phyloP scores from a whole-genome alignment of 805 yeast genomes.

The Torulaspora microellipsoides region DNA sequence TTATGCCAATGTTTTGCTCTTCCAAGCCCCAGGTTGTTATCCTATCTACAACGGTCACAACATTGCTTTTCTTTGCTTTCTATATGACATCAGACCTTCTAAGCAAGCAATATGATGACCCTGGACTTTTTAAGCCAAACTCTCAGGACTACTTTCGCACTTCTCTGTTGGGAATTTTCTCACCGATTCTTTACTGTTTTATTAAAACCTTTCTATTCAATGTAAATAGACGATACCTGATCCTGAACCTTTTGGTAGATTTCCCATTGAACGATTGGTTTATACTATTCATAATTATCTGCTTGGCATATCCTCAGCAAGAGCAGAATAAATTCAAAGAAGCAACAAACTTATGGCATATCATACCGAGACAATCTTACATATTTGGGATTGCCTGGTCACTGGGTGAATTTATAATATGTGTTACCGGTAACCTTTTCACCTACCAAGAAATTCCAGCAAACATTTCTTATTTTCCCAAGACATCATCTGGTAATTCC shows the following conservation, averaged over 20 bases:
- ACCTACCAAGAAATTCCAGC: conserved; percentile 22
- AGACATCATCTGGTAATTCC: not conserved
- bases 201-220: conserved; percentile 29
- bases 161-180: conserved; percentile 33
- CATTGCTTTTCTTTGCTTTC: conserved; percentile 16
- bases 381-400: conserved; percentile 39
- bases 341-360: conserved; percentile 31
- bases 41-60: conserved; percentile 9
- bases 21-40: conserved; percentile 24
- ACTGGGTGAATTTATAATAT: conserved; percentile 31
- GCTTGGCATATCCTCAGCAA: conserved; percentile 40
- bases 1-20: conserved; percentile 35
- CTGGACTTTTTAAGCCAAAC: conserved; percentile 34
- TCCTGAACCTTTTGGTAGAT: conserved; percentile 31
- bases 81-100: conserved; percentile 24
- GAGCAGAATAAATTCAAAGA: conserved; percentile 4
- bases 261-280: conserved; percentile 36
- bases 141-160: conserved; percentile 40
- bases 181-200: conserved; percentile 35
- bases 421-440: conserved; percentile 25
- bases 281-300: conserved; percentile 34
- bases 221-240: conserved; percentile 27
- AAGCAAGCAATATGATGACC: conserved; percentile 24
- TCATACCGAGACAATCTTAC: conserved; percentile 39
- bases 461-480: not conserved